A percentile compares a stretch with the other conserved stretches of the same genome.
These are phyloP conservation scores for Gentiana straminea DNA, from an alignment of 257 asterid species.

Conservation along the genomic window DNA sequence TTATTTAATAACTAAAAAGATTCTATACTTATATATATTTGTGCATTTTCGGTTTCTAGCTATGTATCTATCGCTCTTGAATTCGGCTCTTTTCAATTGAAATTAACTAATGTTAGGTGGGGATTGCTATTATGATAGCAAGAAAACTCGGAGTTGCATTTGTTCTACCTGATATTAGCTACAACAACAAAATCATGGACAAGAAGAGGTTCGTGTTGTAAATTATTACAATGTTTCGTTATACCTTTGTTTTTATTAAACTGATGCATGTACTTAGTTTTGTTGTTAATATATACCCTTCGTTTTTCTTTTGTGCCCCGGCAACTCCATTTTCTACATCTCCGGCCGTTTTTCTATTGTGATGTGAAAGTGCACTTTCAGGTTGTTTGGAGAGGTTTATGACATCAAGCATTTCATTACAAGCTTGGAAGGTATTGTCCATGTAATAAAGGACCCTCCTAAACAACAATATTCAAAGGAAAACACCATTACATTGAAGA, in stretches of 20 bases:
- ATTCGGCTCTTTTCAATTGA: no score
- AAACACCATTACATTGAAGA: constrained; percentile 18
- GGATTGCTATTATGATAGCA: constrained; percentile 47
- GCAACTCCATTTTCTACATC: no score
- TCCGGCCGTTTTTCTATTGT: no score
- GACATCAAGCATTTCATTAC: constrained; percentile 29
- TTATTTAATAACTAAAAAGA: not conserved
- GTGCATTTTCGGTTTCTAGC: no score
- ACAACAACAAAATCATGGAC: constrained; percentile 11
- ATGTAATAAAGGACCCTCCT: constrained; percentile 26
- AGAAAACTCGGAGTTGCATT: constrained; percentile 52
- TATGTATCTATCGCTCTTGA: no score
- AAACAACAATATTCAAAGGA: constrained; percentile 5
- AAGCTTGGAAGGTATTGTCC: constrained; percentile 40
- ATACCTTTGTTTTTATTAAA: not conserved
- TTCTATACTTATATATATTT: not conserved
- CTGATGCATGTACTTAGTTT: no score
- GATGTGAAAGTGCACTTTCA: constrained; percentile 9
- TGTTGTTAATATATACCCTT: not conserved
- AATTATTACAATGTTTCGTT: not conserved
- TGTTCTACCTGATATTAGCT: constrained; percentile 45
- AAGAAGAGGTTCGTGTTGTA: constrained; percentile 25
- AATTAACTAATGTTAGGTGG: constrained; percentile 25
- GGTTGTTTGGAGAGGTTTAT: constrained; percentile 51
- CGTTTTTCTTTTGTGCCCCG: no score